phyloP scores from a whole-genome alignment of 805 yeast genomes.

The Kluyveromyces siamensis region DNA sequence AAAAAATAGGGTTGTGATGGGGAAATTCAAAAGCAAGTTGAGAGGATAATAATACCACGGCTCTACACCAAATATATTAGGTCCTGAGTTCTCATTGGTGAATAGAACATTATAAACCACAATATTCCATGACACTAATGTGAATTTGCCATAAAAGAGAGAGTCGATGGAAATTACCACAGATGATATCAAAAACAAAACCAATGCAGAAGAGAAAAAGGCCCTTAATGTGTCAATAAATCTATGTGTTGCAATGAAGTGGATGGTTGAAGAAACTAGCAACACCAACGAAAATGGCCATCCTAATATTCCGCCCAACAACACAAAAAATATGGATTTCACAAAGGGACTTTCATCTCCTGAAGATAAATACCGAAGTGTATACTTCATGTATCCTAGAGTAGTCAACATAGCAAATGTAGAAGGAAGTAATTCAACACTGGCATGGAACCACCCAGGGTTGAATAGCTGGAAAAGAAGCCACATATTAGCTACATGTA shows the following conservation, averaged over 20 bases:
- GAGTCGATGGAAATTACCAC: conserved; percentile 41
- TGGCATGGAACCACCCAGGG: conserved; percentile 85
- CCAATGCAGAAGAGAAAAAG: conserved; percentile 18
- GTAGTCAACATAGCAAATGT: conserved; percentile 54
- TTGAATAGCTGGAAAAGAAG: conserved; percentile 50
- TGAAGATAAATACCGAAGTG: conserved; percentile 20
- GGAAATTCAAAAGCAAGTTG: conserved; percentile 70
- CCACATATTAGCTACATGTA: conserved; percentile 46
- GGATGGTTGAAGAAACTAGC: conserved; percentile 49
- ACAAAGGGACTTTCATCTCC: conserved; percentile 17
- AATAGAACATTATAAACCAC: conserved; percentile 70
- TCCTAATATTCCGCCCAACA: conserved; percentile 70
- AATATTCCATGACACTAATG: conserved; percentile 74
- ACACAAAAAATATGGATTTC: conserved; percentile 20
- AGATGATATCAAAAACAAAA: conserved; percentile 11
- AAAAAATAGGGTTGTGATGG: conserved; percentile 29
- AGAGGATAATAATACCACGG: conserved; percentile 61
- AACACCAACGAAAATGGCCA: conserved; percentile 83
- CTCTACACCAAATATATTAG: conserved; percentile 84
- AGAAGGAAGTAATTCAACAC: conserved; percentile 80
- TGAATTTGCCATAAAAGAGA: conserved; percentile 46
- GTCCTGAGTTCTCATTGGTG: conserved; percentile 64
- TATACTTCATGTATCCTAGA: conserved; percentile 24
- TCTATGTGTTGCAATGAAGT: conserved; percentile 22
- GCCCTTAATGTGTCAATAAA: conserved; percentile 21